Evolutionary conservation across 768 basidiomycete genomes (phyloP).

Genomic region (Auriculariales sp.): DNA sequence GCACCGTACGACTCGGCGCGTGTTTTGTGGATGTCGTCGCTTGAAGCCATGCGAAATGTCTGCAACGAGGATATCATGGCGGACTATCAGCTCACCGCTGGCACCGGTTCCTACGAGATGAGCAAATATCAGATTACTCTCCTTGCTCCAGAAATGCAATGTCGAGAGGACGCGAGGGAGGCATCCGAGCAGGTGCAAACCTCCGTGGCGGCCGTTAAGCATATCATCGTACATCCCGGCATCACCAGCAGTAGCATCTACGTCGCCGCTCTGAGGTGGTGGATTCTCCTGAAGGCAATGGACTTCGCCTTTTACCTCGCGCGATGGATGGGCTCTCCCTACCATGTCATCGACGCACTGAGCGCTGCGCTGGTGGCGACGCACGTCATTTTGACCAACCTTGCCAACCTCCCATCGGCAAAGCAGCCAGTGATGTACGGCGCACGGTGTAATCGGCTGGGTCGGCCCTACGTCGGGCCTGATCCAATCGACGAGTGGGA

Average conservation of each 20-base stretch:
- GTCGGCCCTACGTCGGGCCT: constrained; percentile 35
- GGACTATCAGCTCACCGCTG: constrained; percentile 60
- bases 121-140: constrained; percentile 71
- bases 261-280: constrained; percentile 29
- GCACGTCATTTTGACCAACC: constrained; percentile 48
- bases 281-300: constrained; percentile 34
- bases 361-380: constrained; percentile 56
- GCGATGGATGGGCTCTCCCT: constrained; percentile 48
- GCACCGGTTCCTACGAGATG: constrained; percentile 48
- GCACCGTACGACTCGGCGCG: constrained; percentile 29
- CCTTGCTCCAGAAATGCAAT: constrained; percentile 41
- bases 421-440: constrained; percentile 33
- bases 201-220: constrained; percentile 24
- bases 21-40: constrained; percentile 69
- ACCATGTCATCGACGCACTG: constrained; percentile 47
- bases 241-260: constrained; percentile 49
- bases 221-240: constrained; percentile 57
- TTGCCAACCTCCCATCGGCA: constrained; percentile 29
- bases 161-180: constrained; percentile 11
- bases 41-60: constrained; percentile 28
- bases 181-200: constrained; percentile 6
- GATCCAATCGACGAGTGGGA: constrained; percentile 36
- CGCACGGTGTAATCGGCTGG: constrained; percentile 43
- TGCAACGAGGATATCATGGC: constrained; percentile 37
- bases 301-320: constrained; percentile 45